Evolutionary conservation across 257 asterid genomes (phyloP).

Genomic region (Fraxinus anomala): DNA sequence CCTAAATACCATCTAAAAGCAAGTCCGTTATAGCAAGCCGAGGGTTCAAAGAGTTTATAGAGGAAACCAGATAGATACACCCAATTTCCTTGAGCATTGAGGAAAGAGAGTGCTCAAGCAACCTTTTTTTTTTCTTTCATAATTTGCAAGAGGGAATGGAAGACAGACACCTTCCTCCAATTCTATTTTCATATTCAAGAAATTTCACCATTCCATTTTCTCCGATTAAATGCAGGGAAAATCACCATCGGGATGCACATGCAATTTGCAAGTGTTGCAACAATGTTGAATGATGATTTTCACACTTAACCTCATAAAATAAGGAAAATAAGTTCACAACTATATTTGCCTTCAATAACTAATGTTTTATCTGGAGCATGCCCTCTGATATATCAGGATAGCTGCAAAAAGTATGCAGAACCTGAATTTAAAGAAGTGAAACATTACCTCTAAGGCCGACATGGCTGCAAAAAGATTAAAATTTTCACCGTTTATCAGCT

Average conservation of each 20-base stretch:
- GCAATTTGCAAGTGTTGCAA: background rate
- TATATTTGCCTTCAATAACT: background rate
- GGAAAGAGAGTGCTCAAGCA: background rate
- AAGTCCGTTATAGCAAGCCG: background rate
- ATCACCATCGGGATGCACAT: background rate
- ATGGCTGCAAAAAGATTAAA: constrained; percentile 97
- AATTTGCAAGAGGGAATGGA: background rate
- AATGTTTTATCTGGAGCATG: constrained; percentile 15
- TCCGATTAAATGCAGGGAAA: background rate
- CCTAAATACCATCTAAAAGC: constrained; percentile 13
- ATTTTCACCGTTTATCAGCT: constrained; percentile 81
- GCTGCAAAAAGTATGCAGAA: background rate
- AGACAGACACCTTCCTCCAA: background rate
- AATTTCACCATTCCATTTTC: background rate
- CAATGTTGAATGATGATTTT: background rate
- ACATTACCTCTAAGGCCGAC: constrained; percentile 97
- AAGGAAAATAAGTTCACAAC: background rate
- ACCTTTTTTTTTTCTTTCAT: background rate
- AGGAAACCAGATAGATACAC: constrained; percentile 3
- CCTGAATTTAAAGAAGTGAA: constrained; percentile 15
- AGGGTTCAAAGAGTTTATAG: constrained; percentile 1
- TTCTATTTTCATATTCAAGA: background rate
- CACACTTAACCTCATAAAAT: constrained; percentile 13
- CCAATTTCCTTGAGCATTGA: background rate
- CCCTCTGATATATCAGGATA: constrained; percentile 14